phyloP scores from a whole-genome alignment of 208 protist species.

The Vickermania spadyakhi region DNA sequence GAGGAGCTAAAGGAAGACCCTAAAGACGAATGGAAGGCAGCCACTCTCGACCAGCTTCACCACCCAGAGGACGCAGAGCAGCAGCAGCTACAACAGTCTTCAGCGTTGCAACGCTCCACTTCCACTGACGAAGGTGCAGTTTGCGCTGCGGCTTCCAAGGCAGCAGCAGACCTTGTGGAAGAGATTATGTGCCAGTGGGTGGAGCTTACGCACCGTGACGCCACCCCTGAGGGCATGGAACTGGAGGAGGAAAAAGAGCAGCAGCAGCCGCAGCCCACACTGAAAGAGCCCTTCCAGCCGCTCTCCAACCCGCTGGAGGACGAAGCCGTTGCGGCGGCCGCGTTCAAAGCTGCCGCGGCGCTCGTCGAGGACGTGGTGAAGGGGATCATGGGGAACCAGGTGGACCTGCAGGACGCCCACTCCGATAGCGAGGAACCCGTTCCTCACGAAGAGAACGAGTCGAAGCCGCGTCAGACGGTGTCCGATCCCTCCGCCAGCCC shows the following conservation, averaged over 20 bases:
- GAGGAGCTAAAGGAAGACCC: not conserved
- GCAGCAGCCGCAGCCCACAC: not conserved
- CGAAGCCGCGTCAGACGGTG: no score
- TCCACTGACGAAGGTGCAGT: not conserved
- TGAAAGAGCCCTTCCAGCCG: not conserved
- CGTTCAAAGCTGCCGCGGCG: not conserved
- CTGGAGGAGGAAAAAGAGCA: slow-evolving; percentile 2
- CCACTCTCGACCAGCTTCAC: not conserved
- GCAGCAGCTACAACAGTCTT: not conserved
- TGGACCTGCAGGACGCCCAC: no score
- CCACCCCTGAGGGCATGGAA: not conserved
- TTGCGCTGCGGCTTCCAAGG: not conserved
- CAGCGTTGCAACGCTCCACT: no score
- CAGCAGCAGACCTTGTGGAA: not conserved
- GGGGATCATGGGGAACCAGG: no score
- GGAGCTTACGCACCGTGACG: not conserved
- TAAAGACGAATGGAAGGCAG: not conserved
- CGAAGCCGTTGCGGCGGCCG: not conserved
- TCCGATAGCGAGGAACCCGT: no score
- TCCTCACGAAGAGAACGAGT: no score
- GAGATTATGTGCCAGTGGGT: not conserved
- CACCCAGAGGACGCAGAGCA: not conserved
- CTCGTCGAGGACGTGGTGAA: not conserved
- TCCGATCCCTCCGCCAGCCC: no score
- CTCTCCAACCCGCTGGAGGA: not conserved